Base-by-base conservation (phyloP, 2,329 filamentous ascomycete genomes). In the Rhexocercosporidium sp. region DNA sequence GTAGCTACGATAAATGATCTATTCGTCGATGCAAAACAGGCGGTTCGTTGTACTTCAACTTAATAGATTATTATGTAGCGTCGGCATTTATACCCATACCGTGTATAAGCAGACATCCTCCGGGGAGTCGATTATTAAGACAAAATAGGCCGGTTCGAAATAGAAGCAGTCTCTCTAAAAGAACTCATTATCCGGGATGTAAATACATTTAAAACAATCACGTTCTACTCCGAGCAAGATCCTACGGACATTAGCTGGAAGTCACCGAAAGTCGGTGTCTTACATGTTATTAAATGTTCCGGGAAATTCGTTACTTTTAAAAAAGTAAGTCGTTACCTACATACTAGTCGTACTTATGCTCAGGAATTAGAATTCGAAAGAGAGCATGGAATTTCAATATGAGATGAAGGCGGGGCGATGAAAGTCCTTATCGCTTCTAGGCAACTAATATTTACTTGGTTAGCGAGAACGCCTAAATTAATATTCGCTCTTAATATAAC, bases 1-100 rank as follows among this genome's bases (percentile, higher is more conserved):
- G 46, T 49, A 27, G 20, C 46, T 49, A 20, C 46, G 46, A 27
- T 49, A 25, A 49, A 49, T 49, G 46, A 49, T 27, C 46, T 20
- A 27, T 49, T 49, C 46, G 46, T 49, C 20, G 46, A 49, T 22
- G 46, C 46, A 49, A 49, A 49, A 49, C 46, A 49, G 46, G 46
- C 46, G 46, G 46, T 47, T 14, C 7, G 20, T 47, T 20, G 8
- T 25, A 20, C 22, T 8, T 47, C 12, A n/a, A 11, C 46, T 11
- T 20, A 47, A 25, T 25, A 47, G 20, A 25, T 47, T 8, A 25
- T 47, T 47, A 9, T 47, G 46, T 9, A 11, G 46, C 20, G n/a
- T 47, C 20, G 46, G n/a, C 20, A 25, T 47, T 47, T 47, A 22
- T 47, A 27, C 46, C 14, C 1, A 49, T 11, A 27, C 46, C 20